Evolutionary conservation across 129 eudicot species (phyloP), one percentile per base, ranked within the genome.

Genomic region (Centaurea solstitialis): DNA sequence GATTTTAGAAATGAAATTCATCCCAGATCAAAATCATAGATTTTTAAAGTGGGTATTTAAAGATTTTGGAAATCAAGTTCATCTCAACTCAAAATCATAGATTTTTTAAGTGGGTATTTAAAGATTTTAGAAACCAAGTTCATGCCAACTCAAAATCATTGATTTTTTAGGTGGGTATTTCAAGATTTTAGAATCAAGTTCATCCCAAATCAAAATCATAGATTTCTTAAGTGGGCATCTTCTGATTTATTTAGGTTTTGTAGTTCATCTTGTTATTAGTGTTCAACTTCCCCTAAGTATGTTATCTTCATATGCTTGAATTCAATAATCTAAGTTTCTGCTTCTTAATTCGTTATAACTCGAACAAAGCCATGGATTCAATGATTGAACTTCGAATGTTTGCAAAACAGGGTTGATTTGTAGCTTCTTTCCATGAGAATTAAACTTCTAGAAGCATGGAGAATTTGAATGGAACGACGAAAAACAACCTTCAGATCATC

Each of bases 401-500:
- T 76, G 23, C 9, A 22, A 41, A 82, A 71, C 82, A 82, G 82
- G 78, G 77, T 82, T 76, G 77, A 76, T 61, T 76, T 30, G 18
- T 71, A 76, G 45, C 62, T 70, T 68, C 22, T 50, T 76, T 82
- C 86, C 86, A 82, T 82, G 86, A 82, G 82, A 77, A 43, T 70
- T 59, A 77, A 82, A 66, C 81, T 82, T 77, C 40, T 0, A 8
- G 12, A 70, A 76, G 22, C 41, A 82, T 82, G 86, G 86, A 82
- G 47, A 71, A 77, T 72, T 70, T 28, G 18, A 82, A 82, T 62
- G 86, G 78, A 82, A 76, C 82, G 22, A 28, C 75, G 43, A 82
- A 82, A 67, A 82, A 77, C 82, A 77, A 82, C 73, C 91, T 90
- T 68, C 95, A 90, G 59, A 87, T 91, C 43, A 84, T 88, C 85